Base-by-base conservation (phyloP, 225 moss, liverwort and hornwort species). In the Sphagnum contortum region DNA sequence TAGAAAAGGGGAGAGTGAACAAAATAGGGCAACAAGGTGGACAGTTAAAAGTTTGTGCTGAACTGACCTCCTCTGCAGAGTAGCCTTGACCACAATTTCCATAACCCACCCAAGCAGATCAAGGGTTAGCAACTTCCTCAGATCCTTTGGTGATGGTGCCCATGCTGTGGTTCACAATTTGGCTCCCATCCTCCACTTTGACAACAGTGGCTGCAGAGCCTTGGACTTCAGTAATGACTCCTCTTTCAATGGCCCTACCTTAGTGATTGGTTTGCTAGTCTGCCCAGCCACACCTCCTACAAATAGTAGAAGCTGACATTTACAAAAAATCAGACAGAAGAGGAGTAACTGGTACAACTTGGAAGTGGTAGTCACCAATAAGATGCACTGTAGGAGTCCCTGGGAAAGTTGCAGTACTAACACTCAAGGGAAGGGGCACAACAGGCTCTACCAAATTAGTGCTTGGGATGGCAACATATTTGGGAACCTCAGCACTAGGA, bases 21-120 rank as follows among this genome's bases (percentile, higher is more conserved):
- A 29, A 29, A 29, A 29, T 29, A 29, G 29, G 29, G 29, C 29
- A 29, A 29, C 29, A 29, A 29, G 29, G 29, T 29, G 29, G 29
- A 29, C 29, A 29, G 29, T 29, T 29, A 29, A 29, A 29, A 29
- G 29, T 29, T 29, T 29, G 29, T 1, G 29, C 29, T 64, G 29
- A 29, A 64, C 64, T 49, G 62, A 96, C 98, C 87, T 93, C 98
- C 9, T 98, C 98, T 57, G 98, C 71, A 62, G 93, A 93, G 76
- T 98, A 98, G 46, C 98, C 98, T 73, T 93, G 98, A 14, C 98
- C 91, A 71, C 87, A 91, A 78, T 98, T 98, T 70, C 98, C 98
- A 75, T 68, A 81, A 12, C 98, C 98, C 69, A 88, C 75, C 66
- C 98, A 87, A 45, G 80, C 73, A 29, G 70, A 70, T 66, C 93